Base-by-base conservation (phyloP, 495 filamentous ascomycete genomes). In the Hypoxylon cercidicola region DNA sequence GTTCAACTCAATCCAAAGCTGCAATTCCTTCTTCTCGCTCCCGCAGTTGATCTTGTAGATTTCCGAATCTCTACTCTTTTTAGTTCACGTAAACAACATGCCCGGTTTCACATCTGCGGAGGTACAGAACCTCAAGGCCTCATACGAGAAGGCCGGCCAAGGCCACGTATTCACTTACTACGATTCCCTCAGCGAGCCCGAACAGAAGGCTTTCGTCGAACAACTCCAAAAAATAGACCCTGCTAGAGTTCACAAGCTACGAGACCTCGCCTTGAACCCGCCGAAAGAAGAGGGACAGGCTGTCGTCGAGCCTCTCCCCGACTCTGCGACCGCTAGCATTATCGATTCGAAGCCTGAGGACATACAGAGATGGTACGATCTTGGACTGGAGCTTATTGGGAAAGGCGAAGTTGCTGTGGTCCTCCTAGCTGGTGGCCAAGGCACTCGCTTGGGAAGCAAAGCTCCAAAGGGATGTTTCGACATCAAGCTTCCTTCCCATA, bases 381-480 rank as follows among this genome's bases (percentile, higher is more conserved):
- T 82, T n/a, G 95, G 95, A 41, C 79, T 98, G 54, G 87, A 93
- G 72, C 77, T 93, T 69, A 95, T 97, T 63, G 88, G 90, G 11
- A 83, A 89, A 69, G 94, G 93, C 80, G 90, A 93, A 77, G 95
- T 97, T 28, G 96, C 89, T 9, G 95, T 99, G 23, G 93, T 99
- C 28, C 82, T 99, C 71, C 93, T 99, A 89, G 95, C 94, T 64
- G 95, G 95, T 74, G 95, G 95, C 4, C 95, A 99, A 79, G 95
- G 95, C 66, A 98, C 95, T 47, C 87, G 95, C 34, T 78, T 99
- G 30, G 95, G 95, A 66, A 97, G 93, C 83, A 94, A 93, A 16
- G 93, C 88, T 5, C 95, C 95, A 58, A 99, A 99, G 81, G 95
- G 95, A 13, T 96, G 92, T 81, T 99, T 89, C 78, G 88, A 99